Conservation (phyloP, 106 monocot genomes). For the Chionographis japonica region DNA sequence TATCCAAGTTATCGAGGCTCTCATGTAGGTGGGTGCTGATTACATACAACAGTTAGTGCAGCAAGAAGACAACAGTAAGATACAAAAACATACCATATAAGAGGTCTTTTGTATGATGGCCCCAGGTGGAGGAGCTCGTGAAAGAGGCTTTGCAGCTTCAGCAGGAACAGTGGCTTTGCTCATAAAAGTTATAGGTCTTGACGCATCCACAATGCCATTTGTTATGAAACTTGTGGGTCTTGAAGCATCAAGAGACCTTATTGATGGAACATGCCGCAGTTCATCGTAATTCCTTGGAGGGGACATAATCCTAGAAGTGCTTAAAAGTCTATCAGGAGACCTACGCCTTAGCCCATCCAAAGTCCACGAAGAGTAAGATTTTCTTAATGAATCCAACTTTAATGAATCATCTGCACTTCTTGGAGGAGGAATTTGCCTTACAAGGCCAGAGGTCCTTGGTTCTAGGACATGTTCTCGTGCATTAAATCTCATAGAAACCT, state of each 20-base stretch:
- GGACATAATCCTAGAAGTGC: conserved; percentile 39
- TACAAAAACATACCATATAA: conserved; percentile 28
- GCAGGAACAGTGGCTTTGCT: conserved; percentile 28
- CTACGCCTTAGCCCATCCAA: conserved; percentile 39
- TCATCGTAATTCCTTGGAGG: conserved; percentile 37
- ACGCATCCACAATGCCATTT: conserved; percentile 33
- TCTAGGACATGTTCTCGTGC: conserved; percentile 12
- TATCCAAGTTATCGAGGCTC: no score
- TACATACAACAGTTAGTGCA: background rate
- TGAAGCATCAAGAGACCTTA: conserved; percentile 35
- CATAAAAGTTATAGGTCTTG: conserved; percentile 31
- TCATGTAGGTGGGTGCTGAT: no score
- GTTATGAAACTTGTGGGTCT: conserved; percentile 20
- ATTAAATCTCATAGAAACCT: conserved; percentile 20
- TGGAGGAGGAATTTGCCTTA: conserved; percentile 47
- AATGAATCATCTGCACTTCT: conserved; percentile 72
- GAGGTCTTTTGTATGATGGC: conserved; percentile 27
- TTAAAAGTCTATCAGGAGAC: conserved; percentile 56
- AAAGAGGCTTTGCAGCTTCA: conserved; percentile 30
- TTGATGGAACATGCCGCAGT: conserved; percentile 17
- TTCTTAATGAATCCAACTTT: conserved; percentile 46
- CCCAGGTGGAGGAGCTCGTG: conserved; percentile 30
- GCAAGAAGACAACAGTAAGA: background rate
- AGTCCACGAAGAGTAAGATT: conserved; percentile 30
- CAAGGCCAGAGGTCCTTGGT: conserved; percentile 18